Evolutionary conservation across 345 rosid species (phyloP).

Genomic region (Eucalyptus grandis): DNA sequence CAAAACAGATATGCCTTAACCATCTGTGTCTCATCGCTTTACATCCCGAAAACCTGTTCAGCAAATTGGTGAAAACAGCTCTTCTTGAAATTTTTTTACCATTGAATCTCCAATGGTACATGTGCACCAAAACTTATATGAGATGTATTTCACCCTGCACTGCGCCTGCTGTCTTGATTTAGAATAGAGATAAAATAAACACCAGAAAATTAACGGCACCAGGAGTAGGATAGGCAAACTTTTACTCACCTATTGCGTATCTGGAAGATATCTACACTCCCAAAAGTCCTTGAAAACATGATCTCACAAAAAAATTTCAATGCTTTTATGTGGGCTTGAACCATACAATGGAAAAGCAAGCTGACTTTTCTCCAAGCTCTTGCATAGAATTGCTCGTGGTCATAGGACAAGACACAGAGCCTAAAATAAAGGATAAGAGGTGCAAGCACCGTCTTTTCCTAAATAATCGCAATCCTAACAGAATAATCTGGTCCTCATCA

Average conservation of each 20-base stretch:
- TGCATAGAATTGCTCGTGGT: neutral
- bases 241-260: neutral
- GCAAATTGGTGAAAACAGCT: neutral
- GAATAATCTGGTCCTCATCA: neutral
- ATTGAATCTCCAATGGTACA: neutral
- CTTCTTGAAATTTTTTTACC: neutral
- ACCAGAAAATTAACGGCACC: neutral
- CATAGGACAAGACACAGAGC: neutral
- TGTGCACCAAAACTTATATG: neutral
- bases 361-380: neutral
- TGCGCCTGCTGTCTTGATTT: neutral
- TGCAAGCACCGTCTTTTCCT: neutral
- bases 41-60: neutral
- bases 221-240: neutral
- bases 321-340: neutral
- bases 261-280: neutral
- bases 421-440: neutral
- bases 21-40: neutral
- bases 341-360: neutral
- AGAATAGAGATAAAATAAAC: neutral
- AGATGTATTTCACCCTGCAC: neutral
- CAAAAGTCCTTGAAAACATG: neutral
- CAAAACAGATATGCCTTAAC: neutral
- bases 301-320: neutral
- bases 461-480: neutral